phyloP scores from a whole-genome alignment of 2,329 filamentous ascomycete species.

The Calonectria pauciramosa region DNA sequence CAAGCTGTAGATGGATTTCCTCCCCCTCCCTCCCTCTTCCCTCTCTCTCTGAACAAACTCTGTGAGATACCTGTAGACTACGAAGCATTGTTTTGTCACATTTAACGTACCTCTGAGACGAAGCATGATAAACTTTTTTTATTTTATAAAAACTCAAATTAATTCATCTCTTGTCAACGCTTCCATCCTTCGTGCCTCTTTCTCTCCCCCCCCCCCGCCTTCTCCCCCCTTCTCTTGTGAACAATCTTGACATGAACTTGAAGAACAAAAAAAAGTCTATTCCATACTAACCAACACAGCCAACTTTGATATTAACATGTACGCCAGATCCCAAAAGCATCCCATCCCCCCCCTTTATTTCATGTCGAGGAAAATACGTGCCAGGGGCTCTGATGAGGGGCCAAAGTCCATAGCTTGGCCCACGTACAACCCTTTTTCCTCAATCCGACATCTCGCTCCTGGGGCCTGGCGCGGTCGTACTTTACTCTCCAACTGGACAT shows the following conservation, averaged over 20 bases:
- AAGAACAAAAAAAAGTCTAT: slow-evolving; percentile 30
- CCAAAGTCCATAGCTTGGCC: slow-evolving; percentile 23
- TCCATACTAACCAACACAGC: slow-evolving; percentile 51
- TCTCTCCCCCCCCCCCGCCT: not conserved
- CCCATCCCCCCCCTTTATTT: slow-evolving; percentile 34
- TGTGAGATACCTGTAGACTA: slow-evolving; percentile 43
- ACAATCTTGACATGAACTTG: slow-evolving; percentile 24
- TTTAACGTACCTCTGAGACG: slow-evolving; percentile 23
- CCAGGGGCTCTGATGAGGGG: slow-evolving; percentile 27
- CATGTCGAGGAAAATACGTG: slow-evolving; percentile 37
- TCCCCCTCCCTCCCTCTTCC: too few relatives aligned
- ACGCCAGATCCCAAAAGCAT: slow-evolving; percentile 49
- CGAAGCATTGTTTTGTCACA: slow-evolving; percentile 31
- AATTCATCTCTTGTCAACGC: slow-evolving; percentile 1
- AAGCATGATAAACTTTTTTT: slow-evolving; percentile 21
- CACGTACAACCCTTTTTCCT: slow-evolving; percentile 32
- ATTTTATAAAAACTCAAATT: slow-evolving; percentile 20
- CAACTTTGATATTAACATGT: slow-evolving; percentile 48
- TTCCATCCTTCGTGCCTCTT: not conserved
- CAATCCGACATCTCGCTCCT: slow-evolving; percentile 21
- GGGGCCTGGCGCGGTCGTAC: slow-evolving; percentile 27
- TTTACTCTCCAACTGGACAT: not conserved
- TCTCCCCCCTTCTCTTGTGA: not conserved
- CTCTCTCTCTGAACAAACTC: slow-evolving; percentile 17
- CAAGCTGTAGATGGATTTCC: slow-evolving; percentile 71